These are phyloP conservation scores for Zygosaccharomyces pseudobailii DNA, from an alignment of 1,139 yeast genomes.

Conservation along the genomic window DNA sequence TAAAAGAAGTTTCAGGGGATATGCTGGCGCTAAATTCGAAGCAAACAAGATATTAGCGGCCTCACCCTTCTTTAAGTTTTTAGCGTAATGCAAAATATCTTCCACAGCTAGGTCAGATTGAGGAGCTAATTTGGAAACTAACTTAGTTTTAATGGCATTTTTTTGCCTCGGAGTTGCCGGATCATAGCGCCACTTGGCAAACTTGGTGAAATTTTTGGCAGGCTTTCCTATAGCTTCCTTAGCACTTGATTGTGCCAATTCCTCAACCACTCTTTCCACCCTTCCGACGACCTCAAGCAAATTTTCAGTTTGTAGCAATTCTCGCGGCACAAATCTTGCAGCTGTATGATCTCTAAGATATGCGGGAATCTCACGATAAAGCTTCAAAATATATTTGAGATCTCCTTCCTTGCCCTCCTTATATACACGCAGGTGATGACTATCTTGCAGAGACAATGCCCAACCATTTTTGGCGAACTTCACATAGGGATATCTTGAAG, in stretches of 20 bases:
- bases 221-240: not conserved
- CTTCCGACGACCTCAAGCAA: constrained; percentile 21
- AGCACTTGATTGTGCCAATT: constrained; percentile 2
- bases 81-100: constrained; percentile 27
- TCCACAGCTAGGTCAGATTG: constrained; percentile 7
- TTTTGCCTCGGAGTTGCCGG: constrained; percentile 32
- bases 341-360: constrained; percentile 13
- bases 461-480: constrained; percentile 25
- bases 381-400: constrained; percentile 17
- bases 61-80: constrained; percentile 33
- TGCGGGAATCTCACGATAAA: constrained; percentile 27
- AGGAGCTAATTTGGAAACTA: constrained; percentile 15
- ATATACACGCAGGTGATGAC: constrained; percentile 27
- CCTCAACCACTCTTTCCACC: constrained; percentile 18
- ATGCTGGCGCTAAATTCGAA: constrained; percentile 27
- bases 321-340: constrained; percentile 17
- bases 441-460: constrained; percentile 24
- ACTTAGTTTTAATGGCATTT: constrained; percentile 15
- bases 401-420: constrained; percentile 12
- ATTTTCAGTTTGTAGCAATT: constrained; percentile 19
- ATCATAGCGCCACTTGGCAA: constrained; percentile 33
- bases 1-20: constrained; percentile 24
- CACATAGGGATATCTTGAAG: constrained; percentile 32
- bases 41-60: constrained; percentile 50
- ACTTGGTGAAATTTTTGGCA: constrained; percentile 25